Evolutionary conservation across 345 rosid species (phyloP).

Genomic region (Punica granatum): DNA sequence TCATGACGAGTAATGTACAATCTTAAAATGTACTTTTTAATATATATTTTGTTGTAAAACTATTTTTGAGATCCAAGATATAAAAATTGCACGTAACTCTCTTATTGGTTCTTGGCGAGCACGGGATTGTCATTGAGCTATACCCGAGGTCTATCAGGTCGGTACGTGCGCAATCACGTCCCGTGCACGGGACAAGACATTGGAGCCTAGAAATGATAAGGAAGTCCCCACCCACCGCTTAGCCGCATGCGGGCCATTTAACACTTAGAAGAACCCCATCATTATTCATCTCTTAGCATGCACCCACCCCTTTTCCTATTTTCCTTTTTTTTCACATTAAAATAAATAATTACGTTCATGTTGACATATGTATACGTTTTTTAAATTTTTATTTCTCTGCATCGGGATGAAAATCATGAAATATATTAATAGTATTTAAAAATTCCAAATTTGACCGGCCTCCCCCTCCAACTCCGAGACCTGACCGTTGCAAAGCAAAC

Average conservation of each 20-base stretch:
- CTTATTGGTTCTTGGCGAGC: neutral
- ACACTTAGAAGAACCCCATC: neutral
- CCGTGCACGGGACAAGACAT: neutral
- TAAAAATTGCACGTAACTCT: too few relatives aligned
- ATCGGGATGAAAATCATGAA: neutral
- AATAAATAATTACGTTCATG: too few relatives aligned
- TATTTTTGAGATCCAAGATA: too few relatives aligned
- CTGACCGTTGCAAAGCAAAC: constrained; percentile 11
- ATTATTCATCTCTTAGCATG: neutral
- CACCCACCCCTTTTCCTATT: neutral
- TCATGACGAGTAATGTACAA: too few relatives aligned
- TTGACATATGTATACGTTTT: neutral
- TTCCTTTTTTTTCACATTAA: too few relatives aligned
- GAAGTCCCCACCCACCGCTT: neutral
- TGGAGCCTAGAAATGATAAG: neutral
- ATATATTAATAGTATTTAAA: neutral
- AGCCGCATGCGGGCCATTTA: neutral
- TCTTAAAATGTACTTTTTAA: too few relatives aligned
- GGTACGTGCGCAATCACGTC: constrained; percentile 1
- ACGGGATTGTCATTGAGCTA: neutral
- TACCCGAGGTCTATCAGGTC: neutral
- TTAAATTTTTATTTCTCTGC: neutral
- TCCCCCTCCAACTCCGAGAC: neutral
- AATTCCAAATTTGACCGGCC: too few relatives aligned
- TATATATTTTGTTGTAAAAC: too few relatives aligned